phyloP scores from a whole-genome alignment of 352 stramenopile genomes.

The Lagenidium giganteum region DNA sequence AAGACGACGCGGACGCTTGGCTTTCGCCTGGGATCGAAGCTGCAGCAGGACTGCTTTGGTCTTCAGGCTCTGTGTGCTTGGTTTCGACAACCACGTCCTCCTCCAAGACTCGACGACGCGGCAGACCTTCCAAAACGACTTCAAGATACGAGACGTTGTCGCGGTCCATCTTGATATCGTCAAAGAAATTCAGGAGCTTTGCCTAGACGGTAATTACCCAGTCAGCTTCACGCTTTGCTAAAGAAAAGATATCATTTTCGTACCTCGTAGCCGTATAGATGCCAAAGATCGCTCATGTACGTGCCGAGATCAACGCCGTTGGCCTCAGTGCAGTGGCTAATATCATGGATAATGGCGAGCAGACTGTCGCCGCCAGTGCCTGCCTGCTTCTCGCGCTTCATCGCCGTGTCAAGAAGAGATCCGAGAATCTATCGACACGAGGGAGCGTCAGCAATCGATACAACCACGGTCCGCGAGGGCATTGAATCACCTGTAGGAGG shows the following conservation, averaged over 20 bases:
- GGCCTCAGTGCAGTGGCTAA: conserved; percentile 50
- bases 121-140: conserved; percentile 62
- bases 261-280: conserved; percentile 53
- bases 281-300: conserved; percentile 70
- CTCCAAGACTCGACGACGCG: conserved; percentile 27
- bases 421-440: conserved; percentile 15
- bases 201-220: conserved; percentile 16
- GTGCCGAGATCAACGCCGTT: conserved; percentile 53
- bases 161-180: conserved; percentile 37
- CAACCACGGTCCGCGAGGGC: background rate
- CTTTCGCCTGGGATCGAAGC: background rate
- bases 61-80: conserved; percentile 3
- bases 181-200: conserved; percentile 49
- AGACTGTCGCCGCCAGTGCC: conserved; percentile 30
- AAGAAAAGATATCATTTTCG: background rate
- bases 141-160: conserved; percentile 69
- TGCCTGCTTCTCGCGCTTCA: conserved; percentile 22
- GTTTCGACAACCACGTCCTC: conserved; percentile 1
- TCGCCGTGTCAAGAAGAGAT: conserved; percentile 25
- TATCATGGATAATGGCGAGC: conserved; percentile 49
- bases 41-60: background rate
- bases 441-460: conserved; percentile 4
- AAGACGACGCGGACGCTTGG: background rate
- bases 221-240: background rate
- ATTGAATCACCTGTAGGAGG: conserved; percentile 26